phyloP scores from a whole-genome alignment of 2,329 filamentous ascomycete genomes.

The Talaromyces sp. region DNA sequence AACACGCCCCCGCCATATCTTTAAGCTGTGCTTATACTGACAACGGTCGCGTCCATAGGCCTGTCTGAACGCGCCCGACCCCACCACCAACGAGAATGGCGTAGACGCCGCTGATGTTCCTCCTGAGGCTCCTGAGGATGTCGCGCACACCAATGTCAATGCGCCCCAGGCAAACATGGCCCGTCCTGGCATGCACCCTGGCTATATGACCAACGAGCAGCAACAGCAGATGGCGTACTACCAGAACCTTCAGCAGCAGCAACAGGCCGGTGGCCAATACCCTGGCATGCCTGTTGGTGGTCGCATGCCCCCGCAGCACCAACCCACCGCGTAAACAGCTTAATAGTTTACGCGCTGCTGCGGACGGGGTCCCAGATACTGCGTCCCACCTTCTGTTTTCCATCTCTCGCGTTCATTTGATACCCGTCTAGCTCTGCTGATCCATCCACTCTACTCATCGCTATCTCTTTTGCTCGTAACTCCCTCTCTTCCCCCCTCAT shows the following conservation, averaged over 20 bases:
- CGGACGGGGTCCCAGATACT: constrained; percentile 27
- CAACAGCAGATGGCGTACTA: constrained; percentile 81
- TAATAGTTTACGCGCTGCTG: constrained; percentile 18
- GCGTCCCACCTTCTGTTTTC: constrained; percentile 30
- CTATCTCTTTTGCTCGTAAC: constrained; percentile 15
- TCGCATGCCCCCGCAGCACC: constrained; percentile 79
- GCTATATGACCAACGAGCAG: constrained; percentile 67
- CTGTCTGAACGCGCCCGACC: constrained; percentile 94
- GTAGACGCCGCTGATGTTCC: constrained; percentile 71
- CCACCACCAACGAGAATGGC: constrained; percentile 78
- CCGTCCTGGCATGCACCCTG: constrained; percentile 67
- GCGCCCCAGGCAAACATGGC: constrained; percentile 69
- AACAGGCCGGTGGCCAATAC: constrained; percentile 69
- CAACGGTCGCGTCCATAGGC: constrained; percentile 60
- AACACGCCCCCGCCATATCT: neutral
- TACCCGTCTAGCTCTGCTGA: constrained; percentile 39
- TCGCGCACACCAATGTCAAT: constrained; percentile 73
- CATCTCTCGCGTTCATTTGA: constrained; percentile 39
- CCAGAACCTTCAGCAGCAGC: constrained; percentile 75
- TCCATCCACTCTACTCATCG: constrained; percentile 13
- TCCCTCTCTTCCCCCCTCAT: neutral
- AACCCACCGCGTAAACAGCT: constrained; percentile 68
- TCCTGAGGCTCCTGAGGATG: constrained; percentile 90
- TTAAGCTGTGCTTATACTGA: neutral
- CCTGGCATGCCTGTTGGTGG: constrained; percentile 73